A percentile compares a stretch with the other conserved stretches of the same genome.
These are phyloP conservation scores for Hordeum marinum DNA, from an alignment of 176 grass and related monocot species.

Conservation along the genomic window DNA sequence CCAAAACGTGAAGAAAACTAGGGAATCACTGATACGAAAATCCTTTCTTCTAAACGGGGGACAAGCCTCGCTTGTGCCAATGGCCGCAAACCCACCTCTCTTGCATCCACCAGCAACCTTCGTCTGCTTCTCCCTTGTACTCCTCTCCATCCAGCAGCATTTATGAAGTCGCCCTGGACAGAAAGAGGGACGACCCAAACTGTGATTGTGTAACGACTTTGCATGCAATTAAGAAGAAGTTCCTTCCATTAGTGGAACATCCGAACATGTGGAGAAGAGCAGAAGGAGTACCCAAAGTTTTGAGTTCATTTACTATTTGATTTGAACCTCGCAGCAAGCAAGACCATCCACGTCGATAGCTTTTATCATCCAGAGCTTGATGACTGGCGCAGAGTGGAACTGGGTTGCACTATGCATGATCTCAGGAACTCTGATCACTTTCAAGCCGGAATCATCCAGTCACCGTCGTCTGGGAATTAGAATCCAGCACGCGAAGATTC, in stretches of 20 bases:
- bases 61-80: no score
- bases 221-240: neutral
- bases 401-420: neutral
- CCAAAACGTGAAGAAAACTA: no score
- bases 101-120: neutral
- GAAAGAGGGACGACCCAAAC: neutral
- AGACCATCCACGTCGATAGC: neutral
- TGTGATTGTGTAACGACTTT: neutral
- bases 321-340: conserved; percentile 17
- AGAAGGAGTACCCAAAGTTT: neutral
- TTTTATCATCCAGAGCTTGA: neutral
- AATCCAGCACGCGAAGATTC: neutral
- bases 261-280: neutral
- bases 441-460: neutral
- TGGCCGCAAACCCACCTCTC: neutral
- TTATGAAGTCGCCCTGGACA: neutral
- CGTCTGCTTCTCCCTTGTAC: neutral
- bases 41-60: no score
- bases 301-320: neutral
- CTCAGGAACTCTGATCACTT: neutral
- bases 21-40: no score
- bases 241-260: conserved; percentile 6
- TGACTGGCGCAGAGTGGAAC: neutral
- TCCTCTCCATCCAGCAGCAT: neutral
- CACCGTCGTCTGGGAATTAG: neutral